A percentile compares a stretch with the other conserved stretches of the same genome.
These are phyloP conservation scores for Xerocomus amazonicus DNA, from an alignment of 1,284 basidiomycete genomes.

Conservation along the genomic window DNA sequence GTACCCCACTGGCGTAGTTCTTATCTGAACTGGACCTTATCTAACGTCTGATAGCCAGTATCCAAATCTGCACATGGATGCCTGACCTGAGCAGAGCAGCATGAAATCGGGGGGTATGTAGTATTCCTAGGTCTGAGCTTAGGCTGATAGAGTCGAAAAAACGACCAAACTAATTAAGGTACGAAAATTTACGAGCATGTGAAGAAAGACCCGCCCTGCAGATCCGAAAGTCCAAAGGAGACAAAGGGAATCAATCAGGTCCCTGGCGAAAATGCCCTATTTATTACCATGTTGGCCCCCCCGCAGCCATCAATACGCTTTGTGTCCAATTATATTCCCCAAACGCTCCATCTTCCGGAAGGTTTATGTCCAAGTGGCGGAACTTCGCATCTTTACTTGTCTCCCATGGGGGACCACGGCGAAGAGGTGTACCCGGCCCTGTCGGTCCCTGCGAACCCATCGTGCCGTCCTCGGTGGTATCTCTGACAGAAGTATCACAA, in stretches of 20 bases:
- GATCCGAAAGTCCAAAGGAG: slow-evolving; percentile 26
- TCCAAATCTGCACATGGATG: slow-evolving; percentile 11
- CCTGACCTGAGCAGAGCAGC: too few relatives aligned
- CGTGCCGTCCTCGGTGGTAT: slow-evolving; percentile 6
- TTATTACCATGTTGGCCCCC: slow-evolving; percentile 29
- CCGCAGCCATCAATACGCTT: slow-evolving; percentile 33
- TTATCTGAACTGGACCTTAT: slow-evolving; percentile 7
- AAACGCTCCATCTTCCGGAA: slow-evolving; percentile 24
- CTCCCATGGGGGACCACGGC: slow-evolving; percentile 5
- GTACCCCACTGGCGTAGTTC: background rate
- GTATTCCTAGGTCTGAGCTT: slow-evolving; percentile 9
- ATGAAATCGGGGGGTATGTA: slow-evolving; percentile 21
- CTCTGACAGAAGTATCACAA: slow-evolving; percentile 6
- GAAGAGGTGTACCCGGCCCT: slow-evolving; percentile 1
- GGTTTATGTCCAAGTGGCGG: slow-evolving; percentile 22
- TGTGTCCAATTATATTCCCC: slow-evolving; percentile 33
- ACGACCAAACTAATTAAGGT: slow-evolving; percentile 20
- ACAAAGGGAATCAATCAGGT: slow-evolving; percentile 9
- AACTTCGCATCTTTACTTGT: slow-evolving; percentile 15
- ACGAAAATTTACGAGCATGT: slow-evolving; percentile 12
- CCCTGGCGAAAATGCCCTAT: slow-evolving; percentile 9
- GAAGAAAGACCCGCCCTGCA: slow-evolving; percentile 32
- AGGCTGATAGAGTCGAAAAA: slow-evolving; percentile 12
- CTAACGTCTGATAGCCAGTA: slow-evolving; percentile 23
- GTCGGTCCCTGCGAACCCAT: slow-evolving; percentile 7